phyloP scores from a whole-genome alignment of 495 filamentous ascomycete species.

The Penicillium cinerascens region DNA sequence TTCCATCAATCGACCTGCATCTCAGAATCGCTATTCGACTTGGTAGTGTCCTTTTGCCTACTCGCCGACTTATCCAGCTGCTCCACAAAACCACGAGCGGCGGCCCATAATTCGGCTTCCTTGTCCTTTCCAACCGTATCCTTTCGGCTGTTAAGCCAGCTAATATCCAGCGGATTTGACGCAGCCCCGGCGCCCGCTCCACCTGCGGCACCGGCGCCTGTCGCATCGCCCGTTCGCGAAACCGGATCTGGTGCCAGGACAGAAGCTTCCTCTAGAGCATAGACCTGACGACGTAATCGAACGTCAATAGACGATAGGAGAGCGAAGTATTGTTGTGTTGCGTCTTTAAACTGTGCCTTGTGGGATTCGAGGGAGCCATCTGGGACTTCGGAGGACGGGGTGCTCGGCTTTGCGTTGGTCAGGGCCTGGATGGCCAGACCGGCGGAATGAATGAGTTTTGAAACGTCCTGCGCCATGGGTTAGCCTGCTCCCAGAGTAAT shows the following conservation, averaged over 20 bases:
- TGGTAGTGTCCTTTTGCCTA: constrained; percentile 1
- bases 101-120: constrained; percentile 73
- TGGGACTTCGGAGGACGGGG: constrained; percentile 18
- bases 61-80: constrained; percentile 18
- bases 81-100: constrained; percentile 52
- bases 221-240: constrained; percentile 23
- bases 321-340: constrained; percentile 64
- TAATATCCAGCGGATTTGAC: constrained; percentile 62
- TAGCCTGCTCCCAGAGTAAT: not conserved
- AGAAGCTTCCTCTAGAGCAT: constrained; percentile 71
- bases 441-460: constrained; percentile 62
- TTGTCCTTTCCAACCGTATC: constrained; percentile 72
- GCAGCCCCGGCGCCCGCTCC: constrained; percentile 16
- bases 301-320: constrained; percentile 67
- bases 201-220: constrained; percentile 9
- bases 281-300: constrained; percentile 70
- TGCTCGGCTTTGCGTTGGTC: constrained; percentile 46
- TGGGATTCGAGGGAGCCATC: constrained; percentile 48
- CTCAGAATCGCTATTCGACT: constrained; percentile 16
- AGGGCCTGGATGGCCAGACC: constrained; percentile 67
- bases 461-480: constrained; percentile 42
- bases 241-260: constrained; percentile 54
- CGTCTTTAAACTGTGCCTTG: constrained; percentile 56
- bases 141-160: constrained; percentile 79
- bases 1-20: constrained; percentile 37